phyloP scores from a whole-genome alignment of 352 stramenopile species.

The Globisporangium takayamanum region DNA sequence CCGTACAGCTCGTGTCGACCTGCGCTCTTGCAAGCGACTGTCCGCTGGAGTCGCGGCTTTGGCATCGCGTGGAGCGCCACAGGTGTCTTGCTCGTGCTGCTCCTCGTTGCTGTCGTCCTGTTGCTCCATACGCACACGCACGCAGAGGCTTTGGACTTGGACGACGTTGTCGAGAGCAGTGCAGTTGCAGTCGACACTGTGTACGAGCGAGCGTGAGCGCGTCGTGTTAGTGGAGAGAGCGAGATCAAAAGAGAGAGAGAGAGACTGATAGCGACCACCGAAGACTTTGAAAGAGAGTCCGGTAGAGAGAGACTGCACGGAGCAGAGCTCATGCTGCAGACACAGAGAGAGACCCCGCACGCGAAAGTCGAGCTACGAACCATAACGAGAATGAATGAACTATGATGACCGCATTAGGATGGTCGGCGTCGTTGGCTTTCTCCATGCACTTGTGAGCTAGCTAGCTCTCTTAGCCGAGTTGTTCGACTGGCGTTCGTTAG shows the following conservation, averaged over 20 bases:
- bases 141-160: slow-evolving; percentile 8
- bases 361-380: too few species aligned
- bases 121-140: slow-evolving; percentile 3
- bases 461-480: neutral
- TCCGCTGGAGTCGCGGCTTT: slow-evolving; percentile 5
- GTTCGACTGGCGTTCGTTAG: neutral
- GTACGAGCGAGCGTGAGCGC: slow-evolving; percentile 24
- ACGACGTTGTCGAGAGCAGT: slow-evolving; percentile 8
- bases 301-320: too few species aligned
- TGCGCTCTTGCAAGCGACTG: slow-evolving; percentile 1
- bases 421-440: neutral
- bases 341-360: too few species aligned
- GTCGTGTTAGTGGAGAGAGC: too few species aligned
- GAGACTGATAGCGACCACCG: too few species aligned
- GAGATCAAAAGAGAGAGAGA: too few species aligned
- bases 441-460: neutral
- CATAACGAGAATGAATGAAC: too few species aligned
- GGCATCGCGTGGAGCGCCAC: slow-evolving; percentile 10
- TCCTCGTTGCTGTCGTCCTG: slow-evolving; percentile 2
- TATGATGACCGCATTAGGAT: too few species aligned
- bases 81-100: slow-evolving; percentile 7
- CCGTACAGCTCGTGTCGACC: slow-evolving; percentile 9
- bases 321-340: too few species aligned
- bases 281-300: too few species aligned
- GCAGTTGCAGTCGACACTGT: slow-evolving; percentile 7